Conservation (phyloP, 139 green algal genomes). For the Ulvella scutata region DNA sequence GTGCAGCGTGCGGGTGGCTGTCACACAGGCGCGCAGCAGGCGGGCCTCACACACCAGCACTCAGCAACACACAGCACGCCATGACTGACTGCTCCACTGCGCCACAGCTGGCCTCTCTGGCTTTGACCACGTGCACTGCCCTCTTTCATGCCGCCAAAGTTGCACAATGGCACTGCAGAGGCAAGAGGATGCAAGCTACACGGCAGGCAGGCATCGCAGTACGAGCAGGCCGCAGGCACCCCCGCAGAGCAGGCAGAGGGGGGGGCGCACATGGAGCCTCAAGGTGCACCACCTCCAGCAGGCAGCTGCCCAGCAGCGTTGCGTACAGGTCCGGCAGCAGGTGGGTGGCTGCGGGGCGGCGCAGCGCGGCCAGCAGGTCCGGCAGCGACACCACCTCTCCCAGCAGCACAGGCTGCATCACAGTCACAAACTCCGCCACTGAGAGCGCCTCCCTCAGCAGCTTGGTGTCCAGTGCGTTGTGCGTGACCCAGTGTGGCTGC, state of each 20-base stretch:
- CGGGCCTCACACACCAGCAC: too few relatives aligned
- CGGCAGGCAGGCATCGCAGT: too few relatives aligned
- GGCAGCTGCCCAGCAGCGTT: constrained; percentile 20
- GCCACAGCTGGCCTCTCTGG: background rate
- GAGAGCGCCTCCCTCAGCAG: background rate
- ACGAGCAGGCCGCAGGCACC: too few relatives aligned
- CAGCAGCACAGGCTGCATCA: constrained; percentile 5
- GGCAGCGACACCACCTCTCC: background rate
- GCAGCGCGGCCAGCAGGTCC: background rate
- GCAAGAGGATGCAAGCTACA: too few relatives aligned
- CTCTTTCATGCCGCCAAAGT: too few relatives aligned
- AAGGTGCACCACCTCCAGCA: constrained; percentile 8
- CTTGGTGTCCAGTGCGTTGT: background rate
- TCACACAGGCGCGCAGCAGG: too few relatives aligned
- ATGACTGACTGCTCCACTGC: constrained; percentile 16
- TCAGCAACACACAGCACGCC: background rate
- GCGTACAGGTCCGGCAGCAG: constrained; percentile 19
- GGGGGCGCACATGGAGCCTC: background rate
- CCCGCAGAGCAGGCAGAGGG: too few relatives aligned
- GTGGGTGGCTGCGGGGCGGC: constrained; percentile 8
- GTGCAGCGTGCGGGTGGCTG: too few relatives aligned
- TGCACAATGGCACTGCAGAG: too few relatives aligned
- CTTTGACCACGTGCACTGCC: background rate
- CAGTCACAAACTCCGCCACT: background rate
- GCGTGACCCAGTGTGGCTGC: background rate